A percentile compares a stretch with the other conserved stretches of the same genome.
Evolutionary conservation across 306 rosid genomes (phyloP).

Genomic region (Citrullus amarus): DNA sequence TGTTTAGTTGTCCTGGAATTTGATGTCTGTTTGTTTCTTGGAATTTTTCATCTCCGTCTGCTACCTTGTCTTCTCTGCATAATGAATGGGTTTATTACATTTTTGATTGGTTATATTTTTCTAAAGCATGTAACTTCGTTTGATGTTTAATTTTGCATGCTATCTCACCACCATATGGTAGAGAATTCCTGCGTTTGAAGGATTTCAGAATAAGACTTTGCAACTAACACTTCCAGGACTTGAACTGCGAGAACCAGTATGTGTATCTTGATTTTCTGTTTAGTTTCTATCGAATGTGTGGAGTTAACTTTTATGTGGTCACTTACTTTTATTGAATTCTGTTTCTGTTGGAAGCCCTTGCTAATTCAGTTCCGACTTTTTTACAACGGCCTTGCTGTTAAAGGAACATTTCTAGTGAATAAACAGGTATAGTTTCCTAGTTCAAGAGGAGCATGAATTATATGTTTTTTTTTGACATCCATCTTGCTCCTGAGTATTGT

Average conservation of each 20-base stretch:
- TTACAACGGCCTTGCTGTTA: constrained; percentile 50
- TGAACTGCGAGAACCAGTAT: constrained; percentile 29
- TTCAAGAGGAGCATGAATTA: background rate
- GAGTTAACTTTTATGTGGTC: background rate
- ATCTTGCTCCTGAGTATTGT: background rate
- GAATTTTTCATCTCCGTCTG: background rate
- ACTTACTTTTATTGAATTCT: constrained; percentile 15
- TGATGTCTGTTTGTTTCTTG: background rate
- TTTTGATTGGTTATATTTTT: background rate
- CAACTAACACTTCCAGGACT: constrained; percentile 13
- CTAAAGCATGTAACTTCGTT: background rate
- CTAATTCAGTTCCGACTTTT: constrained; percentile 67
- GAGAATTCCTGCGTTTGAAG: constrained; percentile 20
- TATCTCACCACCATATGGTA: background rate
- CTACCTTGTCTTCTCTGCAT: background rate
- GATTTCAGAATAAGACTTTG: constrained; percentile 12
- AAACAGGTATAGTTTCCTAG: constrained; percentile 31
- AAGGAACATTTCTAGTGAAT: constrained; percentile 69
- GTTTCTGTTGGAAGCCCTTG: constrained; percentile 43
- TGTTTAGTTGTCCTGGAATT: too few relatives aligned
- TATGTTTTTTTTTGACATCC: background rate
- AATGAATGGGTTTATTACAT: background rate
- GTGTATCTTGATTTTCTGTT: constrained; percentile 3
- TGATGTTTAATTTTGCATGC: background rate
- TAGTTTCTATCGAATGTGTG: background rate